These are phyloP conservation scores for Strigomonas galati DNA, from an alignment of 208 protist genomes.

Conservation along the genomic window DNA sequence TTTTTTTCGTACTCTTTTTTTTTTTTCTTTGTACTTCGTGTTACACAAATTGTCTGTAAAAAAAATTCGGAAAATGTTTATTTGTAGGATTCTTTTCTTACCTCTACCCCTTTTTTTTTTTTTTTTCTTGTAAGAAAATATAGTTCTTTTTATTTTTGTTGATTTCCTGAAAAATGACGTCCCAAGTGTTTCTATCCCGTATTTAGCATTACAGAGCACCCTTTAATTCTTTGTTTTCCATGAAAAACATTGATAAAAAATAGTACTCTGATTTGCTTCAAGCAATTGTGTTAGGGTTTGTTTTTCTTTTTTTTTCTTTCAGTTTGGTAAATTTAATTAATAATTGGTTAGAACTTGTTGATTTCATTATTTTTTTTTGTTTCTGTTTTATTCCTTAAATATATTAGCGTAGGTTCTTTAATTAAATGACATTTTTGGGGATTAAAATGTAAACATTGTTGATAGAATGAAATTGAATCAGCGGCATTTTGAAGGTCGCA, in stretches of 20 bases:
- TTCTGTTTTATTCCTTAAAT: slow-evolving; percentile 5
- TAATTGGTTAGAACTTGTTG: neutral
- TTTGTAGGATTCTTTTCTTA: slow-evolving; percentile 1
- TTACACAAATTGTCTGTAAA: neutral
- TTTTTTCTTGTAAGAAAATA: slow-evolving; percentile 16
- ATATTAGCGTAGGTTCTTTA: slow-evolving; percentile 6
- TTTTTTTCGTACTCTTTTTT: slow-evolving; percentile 11
- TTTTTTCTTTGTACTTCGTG: slow-evolving; percentile 13
- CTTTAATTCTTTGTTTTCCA: too few species aligned
- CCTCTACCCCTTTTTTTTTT: slow-evolving; percentile 15
- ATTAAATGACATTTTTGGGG: neutral
- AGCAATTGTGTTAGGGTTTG: neutral
- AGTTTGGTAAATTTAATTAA: slow-evolving; percentile 10
- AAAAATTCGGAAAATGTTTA: neutral
- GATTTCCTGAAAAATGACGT: neutral
- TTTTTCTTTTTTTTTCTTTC: slow-evolving; percentile 19
- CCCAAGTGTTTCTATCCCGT: too few species aligned
- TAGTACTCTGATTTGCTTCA: too few species aligned
- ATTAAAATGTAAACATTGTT: neutral
- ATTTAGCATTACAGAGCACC: too few species aligned
- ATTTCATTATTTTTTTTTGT: slow-evolving; percentile 17
- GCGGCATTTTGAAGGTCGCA: neutral
- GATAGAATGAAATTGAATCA: neutral
- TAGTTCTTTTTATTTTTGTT: slow-evolving; percentile 2
- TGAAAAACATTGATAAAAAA: too few species aligned